Percentiles rank a stretch among this genome's conserved stretches.
These are phyloP conservation scores for Pythium phragmitis DNA, from an alignment of 352 stramenopile genomes.

Conservation along the genomic window DNA sequence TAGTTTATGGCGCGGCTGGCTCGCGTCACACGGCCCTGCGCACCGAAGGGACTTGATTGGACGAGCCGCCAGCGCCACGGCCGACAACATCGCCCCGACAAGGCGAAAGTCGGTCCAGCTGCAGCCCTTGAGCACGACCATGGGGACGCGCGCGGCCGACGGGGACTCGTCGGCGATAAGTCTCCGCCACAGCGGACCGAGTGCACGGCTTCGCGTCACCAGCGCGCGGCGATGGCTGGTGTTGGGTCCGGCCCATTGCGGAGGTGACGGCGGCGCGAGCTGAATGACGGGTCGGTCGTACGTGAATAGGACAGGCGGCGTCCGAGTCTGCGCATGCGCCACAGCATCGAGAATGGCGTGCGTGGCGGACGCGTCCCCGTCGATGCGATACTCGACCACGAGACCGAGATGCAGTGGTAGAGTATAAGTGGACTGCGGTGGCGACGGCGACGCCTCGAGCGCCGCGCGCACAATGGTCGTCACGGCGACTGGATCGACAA, in stretches of 20 bases:
- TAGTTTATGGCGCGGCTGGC: neutral
- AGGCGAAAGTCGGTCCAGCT: neutral
- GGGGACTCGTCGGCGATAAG: too few relatives aligned
- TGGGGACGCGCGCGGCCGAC: neutral
- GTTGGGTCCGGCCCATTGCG: too few relatives aligned
- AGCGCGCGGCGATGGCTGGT: neutral
- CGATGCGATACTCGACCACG: neutral
- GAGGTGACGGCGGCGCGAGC: neutral
- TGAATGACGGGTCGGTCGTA: neutral
- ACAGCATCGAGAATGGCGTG: neutral
- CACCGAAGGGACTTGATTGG: neutral
- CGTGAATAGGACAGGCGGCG: neutral
- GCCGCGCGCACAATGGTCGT: neutral
- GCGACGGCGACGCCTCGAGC: neutral
- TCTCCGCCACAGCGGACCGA: neutral
- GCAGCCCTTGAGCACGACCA: neutral
- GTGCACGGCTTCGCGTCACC: neutral
- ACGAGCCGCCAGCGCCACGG: neutral
- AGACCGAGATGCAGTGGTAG: neutral
- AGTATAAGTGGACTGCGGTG: neutral
- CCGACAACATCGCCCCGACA: conserved; percentile 2
- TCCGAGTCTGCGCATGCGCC: neutral
- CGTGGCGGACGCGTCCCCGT: neutral
- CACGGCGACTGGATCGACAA: neutral
- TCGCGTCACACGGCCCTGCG: neutral